Evolutionary conservation across 108 stramenopile genomes (phyloP), one percentile per base, ranked within the genome.

Genomic region (Seminavis robusta): DNA sequence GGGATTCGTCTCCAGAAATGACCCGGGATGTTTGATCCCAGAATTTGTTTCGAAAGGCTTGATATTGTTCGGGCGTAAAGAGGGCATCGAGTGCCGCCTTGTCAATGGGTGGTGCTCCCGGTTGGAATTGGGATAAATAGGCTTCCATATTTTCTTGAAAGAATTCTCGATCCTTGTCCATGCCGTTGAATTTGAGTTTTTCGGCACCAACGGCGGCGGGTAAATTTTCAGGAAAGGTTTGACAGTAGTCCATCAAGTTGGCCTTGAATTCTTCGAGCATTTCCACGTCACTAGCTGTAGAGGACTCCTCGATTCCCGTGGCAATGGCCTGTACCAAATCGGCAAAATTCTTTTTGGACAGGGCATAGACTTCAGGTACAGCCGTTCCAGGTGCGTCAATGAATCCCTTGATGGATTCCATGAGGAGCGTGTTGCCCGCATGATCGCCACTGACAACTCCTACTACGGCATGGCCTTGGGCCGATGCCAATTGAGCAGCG

Each of bases 371-470:
- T 53, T 92, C 76, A 1, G 84, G 38, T 4, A 92, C 84, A 17
- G 84, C 86, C 9, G 80, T 81, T 48, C 90, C 90, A 31, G 90
- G 86, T 45, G 88, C 86, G 0, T 65, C 52, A 19, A 87, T 77
- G 77, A 88, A 60, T 26, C 72, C 78, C 65, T 88, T 92, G 56
- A 92, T 48, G 17, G 64, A 74, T 36, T 81, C 86, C 37, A 88
- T 69, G 77, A 88, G 76, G 42, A 81, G 82, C 38, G 77, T 83
- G 50, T 83, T 56, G 4, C 82, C 83, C 1, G 90, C 81, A 32
- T 92, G 90, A 29, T 81, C 74, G 21, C 79, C 79, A 41, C 71
- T 82, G 16, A 92, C 84, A 33, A 92, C 90, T 8, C 79, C 90
- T 24, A 87, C 81, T 23, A 91, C 90, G 10, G 90, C 84, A 55